Evolutionary conservation across 306 rosid species (phyloP).

Genomic region (Echinosophora koreensis): DNA sequence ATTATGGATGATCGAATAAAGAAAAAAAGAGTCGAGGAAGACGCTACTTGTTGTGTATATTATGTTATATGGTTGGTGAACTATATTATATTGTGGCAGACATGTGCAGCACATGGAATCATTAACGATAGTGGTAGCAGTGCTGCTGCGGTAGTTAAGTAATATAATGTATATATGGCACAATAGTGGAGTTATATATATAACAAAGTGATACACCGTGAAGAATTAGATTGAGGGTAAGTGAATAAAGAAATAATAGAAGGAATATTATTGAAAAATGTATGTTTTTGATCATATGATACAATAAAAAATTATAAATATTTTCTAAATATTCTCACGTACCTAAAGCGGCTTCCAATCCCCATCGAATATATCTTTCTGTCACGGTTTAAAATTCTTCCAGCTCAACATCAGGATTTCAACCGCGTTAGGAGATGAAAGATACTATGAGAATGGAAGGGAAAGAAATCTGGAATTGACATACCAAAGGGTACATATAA

Average conservation of each 20-base stretch:
- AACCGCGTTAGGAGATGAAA: conserved; percentile 28
- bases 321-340: too few relatives aligned
- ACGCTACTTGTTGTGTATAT: not conserved
- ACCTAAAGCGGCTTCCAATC: not conserved
- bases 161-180: conserved; percentile 1
- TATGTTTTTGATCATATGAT: too few relatives aligned
- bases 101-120: conserved; percentile 73
- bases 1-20: not conserved
- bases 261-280: too few relatives aligned
- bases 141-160: not conserved
- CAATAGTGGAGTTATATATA: not conserved
- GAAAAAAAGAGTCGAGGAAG: too few relatives aligned
- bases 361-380: conserved; percentile 4
- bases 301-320: too few relatives aligned
- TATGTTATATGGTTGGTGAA: conserved; percentile 35
- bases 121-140: not conserved
- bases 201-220: too few relatives aligned
- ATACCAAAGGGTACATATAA: not conserved
- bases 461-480: not conserved
- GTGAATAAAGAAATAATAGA: too few relatives aligned
- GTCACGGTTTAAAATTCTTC: conserved; percentile 28
- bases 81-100: conserved; percentile 18
- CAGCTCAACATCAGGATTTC: conserved; percentile 22
- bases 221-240: too few relatives aligned
- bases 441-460: not conserved